Percentiles rank a stretch among this genome's conserved stretches.
Conservation (phyloP, 75 land plant genomes). For the Pinus taeda region DNA sequence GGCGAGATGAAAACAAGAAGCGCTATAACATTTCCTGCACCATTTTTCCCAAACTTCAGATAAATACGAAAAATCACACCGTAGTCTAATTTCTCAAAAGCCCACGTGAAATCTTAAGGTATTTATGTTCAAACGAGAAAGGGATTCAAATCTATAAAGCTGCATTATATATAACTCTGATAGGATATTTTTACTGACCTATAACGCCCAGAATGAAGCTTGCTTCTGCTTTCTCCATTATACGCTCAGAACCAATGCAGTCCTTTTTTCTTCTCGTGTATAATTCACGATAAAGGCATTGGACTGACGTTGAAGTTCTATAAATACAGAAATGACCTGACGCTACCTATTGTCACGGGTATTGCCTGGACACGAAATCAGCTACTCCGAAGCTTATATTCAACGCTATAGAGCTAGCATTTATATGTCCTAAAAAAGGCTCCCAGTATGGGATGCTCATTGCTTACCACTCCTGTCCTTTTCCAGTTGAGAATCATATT, state of each 20-base stretch:
- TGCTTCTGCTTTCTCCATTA: constrained; percentile 15
- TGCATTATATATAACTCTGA: neutral
- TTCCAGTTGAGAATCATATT: neutral
- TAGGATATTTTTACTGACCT: too few relatives aligned
- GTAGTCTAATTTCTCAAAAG: neutral
- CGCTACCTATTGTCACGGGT: too few relatives aligned
- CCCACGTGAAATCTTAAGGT: neutral
- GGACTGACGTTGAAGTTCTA: neutral
- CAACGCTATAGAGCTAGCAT: too few relatives aligned
- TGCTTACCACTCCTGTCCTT: neutral
- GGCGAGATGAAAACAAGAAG: constrained; percentile 67
- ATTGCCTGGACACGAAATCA: too few relatives aligned
- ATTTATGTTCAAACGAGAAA: neutral
- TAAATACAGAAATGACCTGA: neutral
- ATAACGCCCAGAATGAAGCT: constrained; percentile 18
- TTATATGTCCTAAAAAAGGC: too few relatives aligned
- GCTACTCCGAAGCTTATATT: too few relatives aligned
- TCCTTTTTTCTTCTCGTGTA: too few relatives aligned
- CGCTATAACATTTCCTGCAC: too few relatives aligned
- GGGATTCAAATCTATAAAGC: neutral
- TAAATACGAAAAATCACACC: neutral
- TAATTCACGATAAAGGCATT: neutral
- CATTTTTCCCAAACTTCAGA: neutral
- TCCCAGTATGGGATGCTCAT: neutral
- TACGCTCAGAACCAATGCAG: neutral